Evolutionary conservation across 768 basidiomycete species (phyloP), one percentile per base, ranked within the genome.

Genomic region (Pseudohyphozyma bogoriensis): DNA sequence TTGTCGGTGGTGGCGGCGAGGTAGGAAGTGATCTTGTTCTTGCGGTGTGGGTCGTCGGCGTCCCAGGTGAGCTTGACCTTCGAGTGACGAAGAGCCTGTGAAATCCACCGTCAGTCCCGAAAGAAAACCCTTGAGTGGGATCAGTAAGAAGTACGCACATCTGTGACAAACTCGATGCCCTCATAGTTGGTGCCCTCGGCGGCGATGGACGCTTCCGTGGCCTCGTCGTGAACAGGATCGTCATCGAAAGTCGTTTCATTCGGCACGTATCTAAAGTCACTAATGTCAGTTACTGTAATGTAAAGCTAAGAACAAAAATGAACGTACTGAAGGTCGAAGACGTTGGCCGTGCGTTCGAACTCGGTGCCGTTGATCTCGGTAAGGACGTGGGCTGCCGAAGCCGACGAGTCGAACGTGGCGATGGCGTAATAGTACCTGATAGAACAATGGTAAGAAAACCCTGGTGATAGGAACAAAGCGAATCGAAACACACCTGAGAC

Each of bases 31-130:
- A 67, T 49, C 60, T 68, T 68, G 46, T 82, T 83, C 58, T 79
- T 80, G 42, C 93, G 85, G 69, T 91, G 86, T 0, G 87, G 85
- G 67, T 97, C 92, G 73, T 97, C 95, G 56, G 91, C 88, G 66
- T 99, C 95, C 95, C 95, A 99, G 7, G 92, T 95, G 35, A 97
- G 80, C 70, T 89, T 95, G 61, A 97, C 93, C 77, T 90, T 95
- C 18, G 95, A 99, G 72, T 97, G 92, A 8, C 93, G 86, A 8
- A 99, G 81, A 13, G 93, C 93, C 91, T 96, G 65, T 9, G 32
- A 22, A 2, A 32, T 11, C 47, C 8, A 49, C 4, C 24, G 33
- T 20, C 16, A 26, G 36, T 40, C 39, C 15, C 20, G 16, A 31
- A n/a, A 9, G 31, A 37, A 50, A 22, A 51, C 26, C 8, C 22